phyloP scores from a whole-genome alignment of 78 protist genomes.

The Speleostelium caveatum region DNA sequence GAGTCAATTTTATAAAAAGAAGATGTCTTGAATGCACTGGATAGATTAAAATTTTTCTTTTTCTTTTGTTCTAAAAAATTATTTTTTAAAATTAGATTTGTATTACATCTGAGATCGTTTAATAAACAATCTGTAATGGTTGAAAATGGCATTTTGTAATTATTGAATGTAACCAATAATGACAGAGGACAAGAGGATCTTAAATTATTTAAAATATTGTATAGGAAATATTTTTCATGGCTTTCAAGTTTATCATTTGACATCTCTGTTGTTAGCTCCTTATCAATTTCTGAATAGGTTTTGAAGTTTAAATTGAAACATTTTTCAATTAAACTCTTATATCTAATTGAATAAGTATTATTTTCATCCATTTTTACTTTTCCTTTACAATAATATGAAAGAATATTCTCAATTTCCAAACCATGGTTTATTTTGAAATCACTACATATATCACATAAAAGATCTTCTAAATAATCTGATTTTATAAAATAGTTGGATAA shows the following conservation, averaged over 20 bases:
- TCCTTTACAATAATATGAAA: background rate
- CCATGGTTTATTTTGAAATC: too few relatives aligned
- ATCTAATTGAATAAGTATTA: background rate
- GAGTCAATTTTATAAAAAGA: too few relatives aligned
- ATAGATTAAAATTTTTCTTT: too few relatives aligned
- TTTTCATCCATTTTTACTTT: background rate
- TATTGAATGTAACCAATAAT: background rate
- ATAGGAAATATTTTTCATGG: too few relatives aligned
- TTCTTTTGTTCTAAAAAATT: too few relatives aligned
- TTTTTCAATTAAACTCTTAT: background rate
- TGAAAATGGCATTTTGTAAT: too few relatives aligned
- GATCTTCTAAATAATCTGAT: background rate
- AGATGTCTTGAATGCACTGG: too few relatives aligned
- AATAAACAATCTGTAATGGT: background rate
- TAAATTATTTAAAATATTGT: background rate
- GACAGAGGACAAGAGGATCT: background rate
- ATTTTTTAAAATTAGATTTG: too few relatives aligned
- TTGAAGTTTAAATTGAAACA: background rate
- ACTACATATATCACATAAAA: background rate
- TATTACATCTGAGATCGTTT: background rate
- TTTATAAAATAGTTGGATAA: background rate
- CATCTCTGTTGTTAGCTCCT: background rate
- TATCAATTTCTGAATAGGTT: background rate
- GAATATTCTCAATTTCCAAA: background rate
- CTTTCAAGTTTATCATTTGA: background rate